These are phyloP conservation scores for Ammopiptanthus mongolicus DNA, from an alignment of 306 rosid species.

Conservation along the genomic window DNA sequence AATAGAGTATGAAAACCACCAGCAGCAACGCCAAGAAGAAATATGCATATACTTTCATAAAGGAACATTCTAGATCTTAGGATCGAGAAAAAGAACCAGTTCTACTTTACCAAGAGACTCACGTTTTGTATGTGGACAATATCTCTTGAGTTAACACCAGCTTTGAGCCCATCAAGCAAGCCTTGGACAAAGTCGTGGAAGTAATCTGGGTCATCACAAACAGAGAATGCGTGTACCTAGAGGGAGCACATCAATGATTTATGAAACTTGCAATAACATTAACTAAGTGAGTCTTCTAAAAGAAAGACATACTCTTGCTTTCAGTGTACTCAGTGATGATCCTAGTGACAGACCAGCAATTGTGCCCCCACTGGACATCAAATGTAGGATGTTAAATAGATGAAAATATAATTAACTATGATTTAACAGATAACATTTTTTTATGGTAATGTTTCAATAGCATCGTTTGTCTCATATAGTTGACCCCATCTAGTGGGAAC, in stretches of 20 bases:
- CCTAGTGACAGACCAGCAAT: constrained; percentile 85
- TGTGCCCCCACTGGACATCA: constrained; percentile 75
- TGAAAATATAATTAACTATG: not conserved
- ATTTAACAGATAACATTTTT: not conserved
- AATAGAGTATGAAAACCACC: not conserved
- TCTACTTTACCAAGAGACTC: constrained; percentile 34
- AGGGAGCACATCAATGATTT: constrained; percentile 23
- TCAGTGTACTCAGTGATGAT: constrained; percentile 70
- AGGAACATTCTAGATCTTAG: not conserved
- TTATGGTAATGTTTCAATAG: not conserved
- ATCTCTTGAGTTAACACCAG: constrained; percentile 65
- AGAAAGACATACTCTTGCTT: constrained; percentile 69
- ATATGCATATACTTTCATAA: constrained; percentile 4
- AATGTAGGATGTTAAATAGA: constrained; percentile 13
- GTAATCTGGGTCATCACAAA: constrained; percentile 88
- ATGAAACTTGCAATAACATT: not conserved
- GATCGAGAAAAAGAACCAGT: not conserved
- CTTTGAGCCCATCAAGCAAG: constrained; percentile 77
- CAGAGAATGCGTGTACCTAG: constrained; percentile 81
- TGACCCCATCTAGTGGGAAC: not conserved
- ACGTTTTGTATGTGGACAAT: constrained; percentile 68
- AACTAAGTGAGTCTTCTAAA: constrained; percentile 7
- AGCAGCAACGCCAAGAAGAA: constrained; percentile 12
- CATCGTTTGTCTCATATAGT: not conserved
- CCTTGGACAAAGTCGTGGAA: constrained; percentile 76